These are phyloP conservation scores for Krasilnikovozyma curviuscula DNA, from an alignment of 768 basidiomycete species.

Conservation along the genomic window DNA sequence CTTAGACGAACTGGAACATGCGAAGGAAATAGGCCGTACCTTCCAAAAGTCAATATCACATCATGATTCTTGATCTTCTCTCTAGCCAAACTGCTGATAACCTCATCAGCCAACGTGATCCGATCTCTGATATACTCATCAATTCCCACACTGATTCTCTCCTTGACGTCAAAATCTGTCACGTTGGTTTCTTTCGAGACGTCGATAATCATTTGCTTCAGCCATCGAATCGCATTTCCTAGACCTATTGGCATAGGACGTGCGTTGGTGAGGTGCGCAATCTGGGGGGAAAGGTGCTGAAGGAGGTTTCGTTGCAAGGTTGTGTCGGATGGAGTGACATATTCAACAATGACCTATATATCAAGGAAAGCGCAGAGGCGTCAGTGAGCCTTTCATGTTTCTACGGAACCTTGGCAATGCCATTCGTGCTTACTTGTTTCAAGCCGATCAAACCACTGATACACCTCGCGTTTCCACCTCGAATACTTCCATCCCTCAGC, in stretches of 20 bases:
- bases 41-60: slow-evolving; percentile 77
- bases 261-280: slow-evolving; percentile 67
- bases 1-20: not conserved
- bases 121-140: slow-evolving; percentile 86
- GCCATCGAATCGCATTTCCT: slow-evolving; percentile 81
- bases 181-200: slow-evolving; percentile 85
- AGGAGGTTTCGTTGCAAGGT: slow-evolving; percentile 79
- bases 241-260: slow-evolving; percentile 81
- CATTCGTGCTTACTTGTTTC: slow-evolving; percentile 44
- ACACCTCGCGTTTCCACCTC: slow-evolving; percentile 86
- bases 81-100: slow-evolving; percentile 70
- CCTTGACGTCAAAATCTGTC: slow-evolving; percentile 75
- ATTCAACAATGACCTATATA: slow-evolving; percentile 69
- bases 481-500: slow-evolving; percentile 78
- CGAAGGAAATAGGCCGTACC: slow-evolving; percentile 32
- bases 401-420: slow-evolving; percentile 2
- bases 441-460: slow-evolving; percentile 81
- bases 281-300: slow-evolving; percentile 81
- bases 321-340: slow-evolving; percentile 64
- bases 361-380: slow-evolving; percentile 12
- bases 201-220: slow-evolving; percentile 91
- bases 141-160: slow-evolving; percentile 30
- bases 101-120: slow-evolving; percentile 78
- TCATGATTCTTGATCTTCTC: slow-evolving; percentile 91
- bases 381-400: slow-evolving; percentile 2